These are phyloP conservation scores for Kurtzmaniella quercitrusa DNA, from an alignment of 1,139 yeast genomes.

Conservation along the genomic window DNA sequence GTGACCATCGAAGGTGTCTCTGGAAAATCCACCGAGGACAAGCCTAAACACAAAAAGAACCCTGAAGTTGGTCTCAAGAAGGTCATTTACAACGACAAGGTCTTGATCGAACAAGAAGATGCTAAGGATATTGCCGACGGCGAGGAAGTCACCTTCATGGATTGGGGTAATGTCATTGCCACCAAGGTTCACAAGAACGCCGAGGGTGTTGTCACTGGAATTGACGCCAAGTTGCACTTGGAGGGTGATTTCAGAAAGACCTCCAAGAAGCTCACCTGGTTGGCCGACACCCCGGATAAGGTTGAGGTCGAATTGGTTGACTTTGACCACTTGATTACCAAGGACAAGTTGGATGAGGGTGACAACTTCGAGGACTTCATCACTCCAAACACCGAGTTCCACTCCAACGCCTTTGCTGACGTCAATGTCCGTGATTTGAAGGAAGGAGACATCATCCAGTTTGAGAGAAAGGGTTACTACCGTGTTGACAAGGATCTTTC, in stretches of 20 bases:
- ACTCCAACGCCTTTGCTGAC: slow-evolving; percentile 75
- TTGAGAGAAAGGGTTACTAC: slow-evolving; percentile 96
- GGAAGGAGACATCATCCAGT: slow-evolving; percentile 86
- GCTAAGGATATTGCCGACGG: slow-evolving; percentile 65
- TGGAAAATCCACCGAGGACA: slow-evolving; percentile 57
- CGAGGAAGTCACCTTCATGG: slow-evolving; percentile 96
- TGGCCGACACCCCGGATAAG: slow-evolving; percentile 74
- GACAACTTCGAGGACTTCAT: slow-evolving; percentile 92
- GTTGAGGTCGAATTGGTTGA: slow-evolving; percentile 78
- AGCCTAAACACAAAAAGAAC: slow-evolving; percentile 94
- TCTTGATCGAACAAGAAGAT: slow-evolving; percentile 85
- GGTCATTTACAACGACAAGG: slow-evolving; percentile 60
- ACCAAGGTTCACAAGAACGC: slow-evolving; percentile 65
- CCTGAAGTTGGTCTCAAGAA: slow-evolving; percentile 84
- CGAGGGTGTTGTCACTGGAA: slow-evolving; percentile 46
- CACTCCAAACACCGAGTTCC: slow-evolving; percentile 86
- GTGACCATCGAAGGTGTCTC: slow-evolving; percentile 65
- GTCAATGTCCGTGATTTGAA: slow-evolving; percentile 70
- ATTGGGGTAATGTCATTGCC: slow-evolving; percentile 95
- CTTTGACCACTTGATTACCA: slow-evolving; percentile 92
- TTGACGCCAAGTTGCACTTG: slow-evolving; percentile 80
- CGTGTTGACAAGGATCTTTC: slow-evolving; percentile 66
- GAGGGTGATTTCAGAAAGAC: slow-evolving; percentile 98
- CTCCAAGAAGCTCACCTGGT: slow-evolving; percentile 92
- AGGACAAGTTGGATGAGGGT: slow-evolving; percentile 93